A percentile compares a stretch with the other conserved stretches of the same genome.
Evolutionary conservation across 768 basidiomycete genomes (phyloP).

Genomic region (Pulveroboletus frians): DNA sequence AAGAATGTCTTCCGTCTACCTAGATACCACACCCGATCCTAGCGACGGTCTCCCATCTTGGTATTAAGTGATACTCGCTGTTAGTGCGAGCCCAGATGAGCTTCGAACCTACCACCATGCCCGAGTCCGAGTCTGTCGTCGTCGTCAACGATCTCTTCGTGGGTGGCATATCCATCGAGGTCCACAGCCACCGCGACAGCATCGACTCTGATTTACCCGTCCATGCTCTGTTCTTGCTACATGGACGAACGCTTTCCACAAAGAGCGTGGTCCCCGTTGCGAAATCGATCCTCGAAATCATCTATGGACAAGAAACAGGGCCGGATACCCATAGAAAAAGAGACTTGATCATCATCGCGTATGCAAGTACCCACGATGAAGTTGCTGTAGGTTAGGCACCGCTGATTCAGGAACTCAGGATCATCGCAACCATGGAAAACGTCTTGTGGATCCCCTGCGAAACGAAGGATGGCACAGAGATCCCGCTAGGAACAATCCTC

Average conservation of each 20-base stretch:
- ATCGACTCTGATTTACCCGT: conserved; percentile 19
- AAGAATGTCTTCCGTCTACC: neutral
- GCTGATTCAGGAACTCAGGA: conserved; percentile 17
- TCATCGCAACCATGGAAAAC: conserved; percentile 30
- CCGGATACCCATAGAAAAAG: conserved; percentile 9
- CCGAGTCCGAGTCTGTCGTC: conserved; percentile 3
- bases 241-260: conserved; percentile 21
- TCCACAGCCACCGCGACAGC: conserved; percentile 19
- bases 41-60: neutral
- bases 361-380: conserved; percentile 16
- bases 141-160: conserved; percentile 12
- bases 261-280: conserved; percentile 13
- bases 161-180: conserved; percentile 25
- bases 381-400: neutral
- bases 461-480: conserved; percentile 25
- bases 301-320: conserved; percentile 6
- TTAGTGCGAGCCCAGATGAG: neutral
- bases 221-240: conserved; percentile 26
- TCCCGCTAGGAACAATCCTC: conserved; percentile 19
- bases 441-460: conserved; percentile 21
- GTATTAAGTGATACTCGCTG: neutral
- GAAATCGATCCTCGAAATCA: conserved; percentile 18
- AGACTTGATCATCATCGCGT: conserved; percentile 27
- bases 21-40: neutral
- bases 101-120: conserved; percentile 10